Base-by-base conservation (phyloP, 495 filamentous ascomycete genomes). In the Penicillium angulare region DNA sequence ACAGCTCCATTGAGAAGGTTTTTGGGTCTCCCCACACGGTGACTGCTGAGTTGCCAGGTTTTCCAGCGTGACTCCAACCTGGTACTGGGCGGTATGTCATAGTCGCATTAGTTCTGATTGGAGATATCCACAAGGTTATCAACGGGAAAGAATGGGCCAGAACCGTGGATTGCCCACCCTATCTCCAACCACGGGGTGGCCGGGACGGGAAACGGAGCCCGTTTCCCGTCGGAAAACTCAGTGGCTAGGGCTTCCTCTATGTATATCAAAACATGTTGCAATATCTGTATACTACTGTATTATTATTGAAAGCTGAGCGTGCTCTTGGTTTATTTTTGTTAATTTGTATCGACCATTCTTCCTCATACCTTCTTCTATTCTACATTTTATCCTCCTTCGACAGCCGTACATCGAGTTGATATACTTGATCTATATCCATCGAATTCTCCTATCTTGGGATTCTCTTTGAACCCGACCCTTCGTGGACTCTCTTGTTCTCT, bases 121-220 rank as follows among this genome's bases (percentile, higher is more conserved):
- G 53, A 24, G 36, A 34, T 49, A 31, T 40, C 62, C 59, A 49
- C 57, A 65, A 66, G 64, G 64, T 67, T 73, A 68, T 71, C 66
- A 54, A 48, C 64, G 65, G 66, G 55, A 66, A 65, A 67, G 41
- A 21, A 51, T 53, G 62, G 59, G 38, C 56, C 50, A 57, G 59
- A 61, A 49, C 40, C 47, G 43, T 54, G 57, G 60, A 41, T 44
- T 22, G 8, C 27, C 8, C 27, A n/a, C 27, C 27, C 13, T 31
- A 31, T 31, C 27, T 31, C 27, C 27, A 31, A 31, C 27, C 8
- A 31, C 27, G 27, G 27, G 13, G 27, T n/a, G 13, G 8, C 13
- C 27, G 27, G 27, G 27, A 12, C 45, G 45, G 45, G 33, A 48
- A 48, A 48, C 45, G 21, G 32, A n/a, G n/a, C 21, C 36, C n/a